Base-by-base conservation (phyloP, 495 filamentous ascomycete genomes). In the Podospora conica region DNA sequence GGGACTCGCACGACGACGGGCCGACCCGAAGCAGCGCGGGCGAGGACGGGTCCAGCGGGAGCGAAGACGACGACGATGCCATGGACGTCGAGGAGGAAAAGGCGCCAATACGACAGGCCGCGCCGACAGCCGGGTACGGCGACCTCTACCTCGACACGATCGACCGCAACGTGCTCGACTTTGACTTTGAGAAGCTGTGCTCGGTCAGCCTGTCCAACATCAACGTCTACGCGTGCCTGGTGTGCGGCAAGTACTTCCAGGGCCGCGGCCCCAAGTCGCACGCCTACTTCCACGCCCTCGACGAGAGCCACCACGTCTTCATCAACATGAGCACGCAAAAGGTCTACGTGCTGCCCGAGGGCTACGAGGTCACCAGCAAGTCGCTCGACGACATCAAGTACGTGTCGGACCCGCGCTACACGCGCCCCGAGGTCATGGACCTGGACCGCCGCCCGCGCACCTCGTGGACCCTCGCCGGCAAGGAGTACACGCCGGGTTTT, bases 111-210 rank as follows among this genome's bases (percentile, higher is more conserved):
- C 79, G 91, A 62, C 92, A 96, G 76, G 79, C 80, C 31, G 90
- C 88, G 27, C 95, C 95, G 20, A 84, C 89, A 48, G 91, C 90
- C 78, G 95, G 96, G 62, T 98, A 96, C 77, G 87, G 88, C 66
- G 96, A 99, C 76, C 86, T 99, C 29, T 99, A 99, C 75, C 90
- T 99, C 61, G 96, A 99, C 78, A 98, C 94, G 3, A 94, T 99
- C 77, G 88, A 97, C 78, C 91, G 95, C 67, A 80, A 81, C 71
- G 82, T 96, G 18, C 87, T 96, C 20, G 93, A 96, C 76, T 96
- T 96, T 72, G 95, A 99, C 75, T 99, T 99, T 75, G 94, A 98
- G 73, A 98, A 98, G 82, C 86, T 96, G 21, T 99, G 95, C 81
- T 98, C 96, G 2, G 82, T 98, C 68, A 94, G 91, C 24, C 81